Percentiles rank a stretch among this genome's conserved stretches.
Conservation (phyloP, 177 flowering plant species). For the Vitis hybrid region DNA sequence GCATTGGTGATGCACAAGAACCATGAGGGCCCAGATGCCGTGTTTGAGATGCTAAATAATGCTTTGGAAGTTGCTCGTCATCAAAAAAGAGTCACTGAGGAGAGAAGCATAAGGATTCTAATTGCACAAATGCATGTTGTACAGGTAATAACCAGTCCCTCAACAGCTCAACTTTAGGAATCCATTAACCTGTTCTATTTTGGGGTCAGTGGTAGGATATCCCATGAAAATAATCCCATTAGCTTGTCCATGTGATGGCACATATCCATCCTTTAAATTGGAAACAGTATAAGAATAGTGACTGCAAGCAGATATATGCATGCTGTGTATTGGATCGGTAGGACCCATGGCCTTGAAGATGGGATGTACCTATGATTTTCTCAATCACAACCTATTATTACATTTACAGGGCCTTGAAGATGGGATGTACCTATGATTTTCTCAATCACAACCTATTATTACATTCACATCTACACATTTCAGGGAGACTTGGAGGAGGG, state of each 20-base stretch:
- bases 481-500: slow-evolving; percentile 87
- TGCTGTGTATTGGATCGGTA: too few species aligned
- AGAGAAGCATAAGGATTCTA: slow-evolving; percentile 80
- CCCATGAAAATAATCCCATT: too few species aligned
- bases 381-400: background rate
- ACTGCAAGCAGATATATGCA: too few species aligned
- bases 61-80: slow-evolving; percentile 64
- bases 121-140: slow-evolving; percentile 93
- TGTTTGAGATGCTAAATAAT: slow-evolving; percentile 77
- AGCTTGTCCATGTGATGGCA: too few species aligned
- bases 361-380: too few species aligned
- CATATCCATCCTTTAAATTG: too few species aligned
- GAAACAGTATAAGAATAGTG: too few species aligned
- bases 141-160: slow-evolving; percentile 38
- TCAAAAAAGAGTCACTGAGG: slow-evolving; percentile 75
- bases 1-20: slow-evolving; percentile 96
- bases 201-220: too few species aligned
- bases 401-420: too few species aligned
- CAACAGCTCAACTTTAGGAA: background rate
- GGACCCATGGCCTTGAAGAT: too few species aligned
- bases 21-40: slow-evolving; percentile 65
- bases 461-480: slow-evolving; percentile 3
- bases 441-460: background rate
- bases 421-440: too few species aligned
- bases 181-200: background rate